A percentile compares a stretch with the other conserved stretches of the same genome.
Evolutionary conservation across 352 stramenopile genomes (phyloP).

Genomic region (Pythium volutum): DNA sequence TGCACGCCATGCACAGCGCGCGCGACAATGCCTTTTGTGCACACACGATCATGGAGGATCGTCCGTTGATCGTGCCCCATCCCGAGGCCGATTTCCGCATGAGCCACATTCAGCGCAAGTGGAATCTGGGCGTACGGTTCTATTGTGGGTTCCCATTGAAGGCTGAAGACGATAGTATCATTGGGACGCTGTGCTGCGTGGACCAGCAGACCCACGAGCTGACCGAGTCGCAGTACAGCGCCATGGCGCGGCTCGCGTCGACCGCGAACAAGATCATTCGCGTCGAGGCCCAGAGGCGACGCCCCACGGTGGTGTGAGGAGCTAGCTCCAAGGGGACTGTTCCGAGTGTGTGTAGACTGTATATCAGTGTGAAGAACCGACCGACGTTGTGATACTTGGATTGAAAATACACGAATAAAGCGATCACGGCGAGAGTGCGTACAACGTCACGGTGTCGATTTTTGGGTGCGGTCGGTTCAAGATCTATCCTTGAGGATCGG

Average conservation of each 20-base stretch:
- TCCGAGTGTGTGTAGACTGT: no score
- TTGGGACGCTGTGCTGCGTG: slow-evolving; percentile 11
- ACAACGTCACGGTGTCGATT: no score
- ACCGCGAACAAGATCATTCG: slow-evolving; percentile 13
- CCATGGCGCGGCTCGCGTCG: slow-evolving; percentile 8
- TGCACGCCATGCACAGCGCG: slow-evolving; percentile 28
- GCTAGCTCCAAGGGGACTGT: no score
- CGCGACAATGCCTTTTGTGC: slow-evolving; percentile 53
- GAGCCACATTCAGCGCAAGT: slow-evolving; percentile 25
- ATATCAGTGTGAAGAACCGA: no score
- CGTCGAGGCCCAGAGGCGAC: not conserved
- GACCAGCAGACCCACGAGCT: slow-evolving; percentile 2
- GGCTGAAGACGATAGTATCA: slow-evolving; percentile 24
- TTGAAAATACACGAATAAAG: no score
- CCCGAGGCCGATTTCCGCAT: slow-evolving; percentile 60
- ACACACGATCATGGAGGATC: slow-evolving; percentile 51
- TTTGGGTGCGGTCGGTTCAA: no score
- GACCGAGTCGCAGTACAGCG: slow-evolving; percentile 12
- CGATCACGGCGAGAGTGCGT: no score
- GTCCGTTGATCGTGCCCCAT: slow-evolving; percentile 57
- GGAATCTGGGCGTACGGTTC: slow-evolving; percentile 40
- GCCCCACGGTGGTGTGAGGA: not conserved
- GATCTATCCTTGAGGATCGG: no score
- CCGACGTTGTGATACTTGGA: no score
- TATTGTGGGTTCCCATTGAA: slow-evolving; percentile 74